phyloP scores from a whole-genome alignment of 1,139 yeast species.

The Suhomyces wounanorum region DNA sequence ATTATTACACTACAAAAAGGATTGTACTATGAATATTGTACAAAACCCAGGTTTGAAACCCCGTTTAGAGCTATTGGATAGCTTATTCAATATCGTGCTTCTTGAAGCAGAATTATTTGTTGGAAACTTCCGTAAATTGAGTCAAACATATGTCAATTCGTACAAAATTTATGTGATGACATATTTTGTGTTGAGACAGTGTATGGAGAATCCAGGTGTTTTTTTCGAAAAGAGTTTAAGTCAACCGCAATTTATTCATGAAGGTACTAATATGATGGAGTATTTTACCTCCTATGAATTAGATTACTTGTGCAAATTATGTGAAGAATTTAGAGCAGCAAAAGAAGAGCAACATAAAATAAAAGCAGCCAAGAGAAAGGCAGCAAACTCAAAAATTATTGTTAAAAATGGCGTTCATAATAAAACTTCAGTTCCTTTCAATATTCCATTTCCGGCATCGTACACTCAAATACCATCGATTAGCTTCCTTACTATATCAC shows the following conservation, averaged over 20 bases:
- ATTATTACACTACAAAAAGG: conserved; percentile 42
- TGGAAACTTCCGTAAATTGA: conserved; percentile 44
- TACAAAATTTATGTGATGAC: conserved; percentile 47
- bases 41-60: conserved; percentile 24
- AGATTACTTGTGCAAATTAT: conserved; percentile 38
- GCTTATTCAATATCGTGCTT: conserved; percentile 37
- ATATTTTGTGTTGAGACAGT: conserved; percentile 44
- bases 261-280: conserved; percentile 45
- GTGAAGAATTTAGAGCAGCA: conserved; percentile 46
- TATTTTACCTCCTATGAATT: conserved; percentile 41
- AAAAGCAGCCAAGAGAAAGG: conserved; percentile 11
- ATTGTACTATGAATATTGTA: conserved; percentile 27
- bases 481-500: conserved; percentile 10
- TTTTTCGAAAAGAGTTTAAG: conserved; percentile 37
- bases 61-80: conserved; percentile 39
- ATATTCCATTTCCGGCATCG: conserved; percentile 17
- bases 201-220: conserved; percentile 45
- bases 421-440: conserved; percentile 8
- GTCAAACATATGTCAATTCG: conserved; percentile 43
- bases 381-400: neutral
- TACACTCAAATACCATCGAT: conserved; percentile 12
- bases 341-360: conserved; percentile 35
- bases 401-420: conserved; percentile 3
- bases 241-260: conserved; percentile 34
- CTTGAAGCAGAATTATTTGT: conserved; percentile 49